Percentiles rank a stretch among this genome's conserved stretches.
Conservation (phyloP, 106 monocot species). For the Allium fistulosum region DNA sequence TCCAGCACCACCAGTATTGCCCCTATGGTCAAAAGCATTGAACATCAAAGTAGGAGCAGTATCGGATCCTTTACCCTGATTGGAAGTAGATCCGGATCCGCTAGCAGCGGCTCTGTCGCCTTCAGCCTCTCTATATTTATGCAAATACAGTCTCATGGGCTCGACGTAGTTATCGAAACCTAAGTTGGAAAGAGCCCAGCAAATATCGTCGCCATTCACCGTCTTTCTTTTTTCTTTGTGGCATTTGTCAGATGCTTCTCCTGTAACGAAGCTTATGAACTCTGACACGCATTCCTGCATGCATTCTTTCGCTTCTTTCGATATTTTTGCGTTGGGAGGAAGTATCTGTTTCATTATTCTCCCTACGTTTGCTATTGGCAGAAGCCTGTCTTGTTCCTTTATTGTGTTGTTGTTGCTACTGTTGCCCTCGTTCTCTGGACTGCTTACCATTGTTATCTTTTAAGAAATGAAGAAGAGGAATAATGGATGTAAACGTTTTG, state of each 20-base stretch:
- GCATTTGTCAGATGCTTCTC: conserved; percentile 73
- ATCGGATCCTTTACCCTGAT: neutral
- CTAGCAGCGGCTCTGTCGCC: conserved; percentile 19
- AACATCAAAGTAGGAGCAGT: neutral
- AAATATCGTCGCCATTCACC: conserved; percentile 71
- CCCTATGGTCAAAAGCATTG: conserved; percentile 4
- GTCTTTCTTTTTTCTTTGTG: conserved; percentile 82
- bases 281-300: conserved; percentile 83
- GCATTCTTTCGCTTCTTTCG: conserved; percentile 77
- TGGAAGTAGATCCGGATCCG: neutral
- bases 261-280: conserved; percentile 83
- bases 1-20: no score
- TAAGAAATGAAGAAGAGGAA: neutral
- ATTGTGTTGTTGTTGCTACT: neutral
- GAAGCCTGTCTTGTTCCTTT: conserved; percentile 68
- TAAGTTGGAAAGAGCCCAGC: conserved; percentile 57
- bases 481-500: neutral
- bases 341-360: conserved; percentile 85
- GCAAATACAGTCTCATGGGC: conserved; percentile 56
- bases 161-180: conserved; percentile 66
- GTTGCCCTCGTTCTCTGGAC: neutral
- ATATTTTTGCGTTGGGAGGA: conserved; percentile 70
- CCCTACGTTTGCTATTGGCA: conserved; percentile 81
- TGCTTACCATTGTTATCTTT: neutral
- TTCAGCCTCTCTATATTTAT: conserved; percentile 58